Conservation (phyloP, 345 rosid genomes). For the Gynandropsis gynandra region DNA sequence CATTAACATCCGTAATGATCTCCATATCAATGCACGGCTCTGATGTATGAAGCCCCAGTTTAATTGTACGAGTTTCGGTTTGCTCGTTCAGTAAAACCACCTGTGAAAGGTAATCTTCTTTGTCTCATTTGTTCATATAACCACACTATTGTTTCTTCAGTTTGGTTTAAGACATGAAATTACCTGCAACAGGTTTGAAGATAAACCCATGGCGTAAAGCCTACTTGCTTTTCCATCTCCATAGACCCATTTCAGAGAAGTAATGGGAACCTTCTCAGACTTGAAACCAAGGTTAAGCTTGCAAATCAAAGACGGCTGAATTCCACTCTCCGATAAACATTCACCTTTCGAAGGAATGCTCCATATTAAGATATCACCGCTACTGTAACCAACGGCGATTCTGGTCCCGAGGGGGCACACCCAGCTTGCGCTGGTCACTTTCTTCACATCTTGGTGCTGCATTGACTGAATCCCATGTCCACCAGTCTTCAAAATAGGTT, state of each 20-base stretch:
- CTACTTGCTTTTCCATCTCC: slow-evolving; percentile 72
- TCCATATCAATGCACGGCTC: slow-evolving; percentile 78
- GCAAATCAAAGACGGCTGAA: slow-evolving; percentile 38
- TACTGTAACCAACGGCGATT: slow-evolving; percentile 73
- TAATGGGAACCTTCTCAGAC: slow-evolving; percentile 62
- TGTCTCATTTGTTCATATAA: background rate
- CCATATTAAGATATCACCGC: slow-evolving; percentile 75
- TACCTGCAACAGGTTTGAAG: slow-evolving; percentile 59
- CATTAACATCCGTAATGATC: slow-evolving; percentile 44
- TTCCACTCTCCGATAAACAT: slow-evolving; percentile 30
- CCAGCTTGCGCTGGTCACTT: slow-evolving; percentile 84
- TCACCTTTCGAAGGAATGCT: slow-evolving; percentile 44
- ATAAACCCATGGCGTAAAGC: slow-evolving; percentile 59
- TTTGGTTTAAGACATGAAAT: background rate
- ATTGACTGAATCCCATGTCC: slow-evolving; percentile 44
- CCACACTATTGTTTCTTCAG: background rate
- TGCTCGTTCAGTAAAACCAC: slow-evolving; percentile 68
- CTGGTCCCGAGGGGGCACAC: slow-evolving; percentile 77
- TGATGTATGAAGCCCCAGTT: slow-evolving; percentile 63
- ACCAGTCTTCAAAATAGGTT: slow-evolving; percentile 45
- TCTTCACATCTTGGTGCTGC: slow-evolving; percentile 46
- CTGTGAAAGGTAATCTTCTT: slow-evolving; percentile 28
- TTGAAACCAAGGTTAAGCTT: slow-evolving; percentile 86
- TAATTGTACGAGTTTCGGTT: slow-evolving; percentile 63
- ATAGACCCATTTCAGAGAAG: slow-evolving; percentile 59